Evolutionary conservation across 2,329 filamentous ascomycete species (phyloP), one percentile per base, ranked within the genome.

Genomic region (Arthrobotrys conoides): DNA sequence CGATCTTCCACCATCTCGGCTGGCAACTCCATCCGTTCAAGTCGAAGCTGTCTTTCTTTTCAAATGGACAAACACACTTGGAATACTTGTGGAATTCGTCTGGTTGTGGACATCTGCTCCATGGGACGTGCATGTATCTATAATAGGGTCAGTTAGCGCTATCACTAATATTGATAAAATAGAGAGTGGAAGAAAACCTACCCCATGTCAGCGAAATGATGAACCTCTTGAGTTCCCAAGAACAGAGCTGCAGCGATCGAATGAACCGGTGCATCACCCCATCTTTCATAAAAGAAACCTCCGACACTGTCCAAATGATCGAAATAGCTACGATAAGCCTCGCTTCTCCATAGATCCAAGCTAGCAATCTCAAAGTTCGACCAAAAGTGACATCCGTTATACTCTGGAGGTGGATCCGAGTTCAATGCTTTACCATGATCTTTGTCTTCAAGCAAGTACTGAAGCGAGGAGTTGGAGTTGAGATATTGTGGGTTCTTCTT

Each of bases 361-460:
- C 80, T 80, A 33, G 77, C 81, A 53, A 82, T 81, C 61, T 82
- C 81, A 38, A 82, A 82, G 53, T 82, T 82, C 27, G 80, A 81
- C 81, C 81, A 82, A 61, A 82, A 82, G 53, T 82, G 81, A 44
- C 81, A 82, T 36, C 80, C 78, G 16, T 82, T 82, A 65, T 82
- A 82, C n/a, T 82, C 66, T 8, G 76, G 71, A 18, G 59, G 36
- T 44, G 71, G 71, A 41, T 76, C 44, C 16, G 61, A 65, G 24
- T 27, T 38, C 12, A 75, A 22, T 14, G 33, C 65, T 65, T 80
- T 79, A 51, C 80, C 78, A 36, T 75, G 59, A 41, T 77, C 80
- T n/a, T 78, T 78, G 30, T 82, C 80, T 30, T 81, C 79, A 38
- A 80, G 66, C 46, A 82, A 79, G 46, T 81, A 82, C 16, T 80